Evolutionary conservation across 257 asterid genomes (phyloP), one percentile per base, ranked within the genome.

Genomic region (Jacaranda copaia): DNA sequence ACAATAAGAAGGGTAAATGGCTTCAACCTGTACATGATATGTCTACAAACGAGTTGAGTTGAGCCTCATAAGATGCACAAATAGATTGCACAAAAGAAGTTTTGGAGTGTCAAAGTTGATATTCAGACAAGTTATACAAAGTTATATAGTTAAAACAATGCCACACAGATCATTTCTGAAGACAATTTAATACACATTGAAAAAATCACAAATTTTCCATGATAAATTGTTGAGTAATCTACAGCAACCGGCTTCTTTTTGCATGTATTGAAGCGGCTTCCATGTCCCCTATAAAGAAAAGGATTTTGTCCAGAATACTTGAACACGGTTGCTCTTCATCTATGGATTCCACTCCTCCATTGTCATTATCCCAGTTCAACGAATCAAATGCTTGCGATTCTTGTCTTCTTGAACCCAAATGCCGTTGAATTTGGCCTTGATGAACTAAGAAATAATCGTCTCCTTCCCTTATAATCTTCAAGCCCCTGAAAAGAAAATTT

Each of bases 391-490:
- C 32, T 25, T 2, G 32, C 32, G 2, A 25, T 2, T 25, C 75
- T 38, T 49, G 76, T 58, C 40, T 74, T 80, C 94, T 74, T 13
- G 89, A 80, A 65, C 98, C 97, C 71, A 93, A 83, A 85, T 83
- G 84, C 38, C 90, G 82, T 80, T 91, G 93, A 76, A 93, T 89
- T 79, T 84, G 88, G 20, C 98, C 98, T 79, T 84, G 96, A 73
- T 89, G 91, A 70, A 91, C 89, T 59, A 93, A 82, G 63, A 87
- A 81, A 80, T 82, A 93, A 19, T 91, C 91, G 45, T 86, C 88
- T 74, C 98, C 98, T 88, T 93, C 98, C 74, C 96, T 88, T 77
- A 88, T 87, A 82, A 93, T 91, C 86, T 88, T 93, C 81, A 89
- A 76, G 9, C 98, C 97, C 88, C 97, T 93, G 86, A 62, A 79